phyloP scores from a whole-genome alignment of 2,329 filamentous ascomycete species.

The Phyllachora maydis region DNA sequence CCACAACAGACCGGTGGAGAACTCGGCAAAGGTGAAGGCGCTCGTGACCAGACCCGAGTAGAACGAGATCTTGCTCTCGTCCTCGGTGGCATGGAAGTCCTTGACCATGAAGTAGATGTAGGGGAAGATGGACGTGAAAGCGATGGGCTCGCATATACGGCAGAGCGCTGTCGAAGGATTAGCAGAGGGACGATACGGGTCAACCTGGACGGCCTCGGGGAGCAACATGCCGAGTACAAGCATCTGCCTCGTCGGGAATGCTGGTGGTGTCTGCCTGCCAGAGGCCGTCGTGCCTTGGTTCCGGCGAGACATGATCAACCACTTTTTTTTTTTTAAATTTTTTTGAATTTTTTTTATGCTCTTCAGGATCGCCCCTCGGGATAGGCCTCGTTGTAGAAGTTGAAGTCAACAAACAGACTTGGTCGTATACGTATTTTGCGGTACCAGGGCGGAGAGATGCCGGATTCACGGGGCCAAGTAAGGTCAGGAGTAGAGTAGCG shows the following conservation, averaged over 20 bases:
- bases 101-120: constrained; percentile 97
- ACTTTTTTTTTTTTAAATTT: too few species aligned
- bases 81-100: constrained; percentile 68
- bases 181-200: neutral
- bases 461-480: too few species aligned
- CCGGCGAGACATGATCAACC: too few species aligned
- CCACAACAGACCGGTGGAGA: constrained; percentile 83
- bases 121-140: constrained; percentile 98
- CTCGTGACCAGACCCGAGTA: constrained; percentile 95
- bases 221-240: constrained; percentile 25
- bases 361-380: too few species aligned
- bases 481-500: too few species aligned
- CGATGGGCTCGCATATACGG: constrained; percentile 94
- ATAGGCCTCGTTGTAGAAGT: too few species aligned
- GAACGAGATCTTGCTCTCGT: constrained; percentile 63
- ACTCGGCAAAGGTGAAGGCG: constrained; percentile 89
- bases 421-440: too few species aligned
- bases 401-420: too few species aligned
- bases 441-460: too few species aligned
- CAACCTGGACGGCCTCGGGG: neutral
- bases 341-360: too few species aligned
- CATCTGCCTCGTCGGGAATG: constrained; percentile 23
- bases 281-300: too few species aligned
- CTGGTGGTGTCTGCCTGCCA: too few species aligned
- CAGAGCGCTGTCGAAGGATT: constrained; percentile 39